Conservation (phyloP, 306 rosid species). For the Dryas alaskensis region DNA sequence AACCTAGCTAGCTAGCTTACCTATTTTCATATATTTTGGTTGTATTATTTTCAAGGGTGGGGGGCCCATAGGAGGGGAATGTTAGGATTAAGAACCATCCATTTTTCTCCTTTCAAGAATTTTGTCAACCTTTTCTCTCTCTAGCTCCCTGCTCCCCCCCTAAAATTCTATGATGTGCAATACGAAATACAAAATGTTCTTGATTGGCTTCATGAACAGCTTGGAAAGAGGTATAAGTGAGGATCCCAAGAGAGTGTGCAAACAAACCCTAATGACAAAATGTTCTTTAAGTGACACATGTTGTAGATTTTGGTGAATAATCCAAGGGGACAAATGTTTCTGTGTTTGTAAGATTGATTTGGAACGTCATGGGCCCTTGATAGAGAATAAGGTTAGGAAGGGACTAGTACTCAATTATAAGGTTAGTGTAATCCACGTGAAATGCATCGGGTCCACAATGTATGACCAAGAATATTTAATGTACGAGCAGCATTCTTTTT, state of each 20-base stretch:
- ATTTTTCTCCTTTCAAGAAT: constrained; percentile 16
- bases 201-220: background rate
- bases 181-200: background rate
- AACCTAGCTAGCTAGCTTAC: background rate
- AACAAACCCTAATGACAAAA: constrained; percentile 26
- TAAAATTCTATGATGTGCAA: background rate
- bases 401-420: background rate
- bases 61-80: constrained; percentile 19
- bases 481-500: background rate
- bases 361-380: constrained; percentile 2
- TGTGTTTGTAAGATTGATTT: constrained; percentile 36
- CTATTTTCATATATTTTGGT: background rate
- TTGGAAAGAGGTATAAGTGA: constrained; percentile 2
- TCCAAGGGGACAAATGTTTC: constrained; percentile 25
- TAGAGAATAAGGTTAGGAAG: background rate
- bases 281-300: constrained; percentile 2
- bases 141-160: background rate
- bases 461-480: background rate
- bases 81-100: constrained; percentile 24
- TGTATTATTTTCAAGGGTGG: constrained; percentile 2
- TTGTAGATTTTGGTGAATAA: background rate
- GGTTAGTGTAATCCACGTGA: constrained; percentile 10
- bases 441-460: background rate
- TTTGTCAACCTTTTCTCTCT: background rate
- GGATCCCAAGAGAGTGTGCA: constrained; percentile 40